Evolutionary conservation across 2,329 filamentous ascomycete species (phyloP).

Genomic region (Alternaria dauci): DNA sequence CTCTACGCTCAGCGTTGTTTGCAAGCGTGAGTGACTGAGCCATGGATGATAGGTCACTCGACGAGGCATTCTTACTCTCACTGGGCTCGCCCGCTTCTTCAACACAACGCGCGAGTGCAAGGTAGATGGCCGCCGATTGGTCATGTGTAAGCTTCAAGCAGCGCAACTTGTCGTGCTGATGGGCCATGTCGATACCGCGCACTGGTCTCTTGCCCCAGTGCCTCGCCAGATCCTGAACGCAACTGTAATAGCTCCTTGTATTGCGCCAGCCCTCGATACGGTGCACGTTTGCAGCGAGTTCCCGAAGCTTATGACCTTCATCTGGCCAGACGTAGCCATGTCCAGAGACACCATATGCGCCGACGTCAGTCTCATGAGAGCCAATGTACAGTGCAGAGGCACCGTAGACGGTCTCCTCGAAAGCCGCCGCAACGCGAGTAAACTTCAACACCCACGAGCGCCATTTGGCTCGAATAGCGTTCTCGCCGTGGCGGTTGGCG

Average conservation of each 20-base stretch:
- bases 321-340: constrained; percentile 97
- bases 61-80: constrained; percentile 26
- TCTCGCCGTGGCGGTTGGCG: constrained; percentile 81
- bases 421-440: constrained; percentile 88
- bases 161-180: constrained; percentile 90
- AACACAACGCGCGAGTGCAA: constrained; percentile 78
- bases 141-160: constrained; percentile 78
- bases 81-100: constrained; percentile 54
- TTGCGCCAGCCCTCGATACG: constrained; percentile 97
- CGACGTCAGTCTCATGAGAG: constrained; percentile 67
- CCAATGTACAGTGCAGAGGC: constrained; percentile 89
- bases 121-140: constrained; percentile 84
- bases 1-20: constrained; percentile 35
- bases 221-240: constrained; percentile 70
- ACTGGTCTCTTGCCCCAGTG: constrained; percentile 64
- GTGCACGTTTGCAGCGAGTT: constrained; percentile 89
- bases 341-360: constrained; percentile 68
- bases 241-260: constrained; percentile 94
- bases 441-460: constrained; percentile 95
- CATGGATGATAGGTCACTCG: constrained; percentile 29
- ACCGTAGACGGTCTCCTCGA: constrained; percentile 95
- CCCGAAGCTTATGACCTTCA: constrained; percentile 78
- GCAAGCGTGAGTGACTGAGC: constrained; percentile 35
- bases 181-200: constrained; percentile 84
- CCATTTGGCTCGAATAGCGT: constrained; percentile 90